Evolutionary conservation across 129 eudicot species (phyloP).

Genomic region (Erigeron canadensis): DNA sequence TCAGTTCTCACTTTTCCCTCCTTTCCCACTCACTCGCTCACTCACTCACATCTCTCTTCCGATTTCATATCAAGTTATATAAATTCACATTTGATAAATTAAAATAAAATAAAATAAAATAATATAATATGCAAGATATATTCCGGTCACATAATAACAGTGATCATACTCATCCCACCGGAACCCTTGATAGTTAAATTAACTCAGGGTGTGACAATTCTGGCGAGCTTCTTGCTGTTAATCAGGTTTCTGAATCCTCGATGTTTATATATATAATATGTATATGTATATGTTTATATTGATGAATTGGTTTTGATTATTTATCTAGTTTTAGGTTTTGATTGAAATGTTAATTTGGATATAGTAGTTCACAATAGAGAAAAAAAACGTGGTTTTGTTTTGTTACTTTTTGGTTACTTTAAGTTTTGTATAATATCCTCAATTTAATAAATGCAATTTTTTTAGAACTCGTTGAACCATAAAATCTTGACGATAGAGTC

Average conservation of each 20-base stretch:
- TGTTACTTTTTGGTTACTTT: not conserved
- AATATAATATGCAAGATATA: slow-evolving; percentile 53
- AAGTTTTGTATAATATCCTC: no score
- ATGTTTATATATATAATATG: no score
- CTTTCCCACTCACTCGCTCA: slow-evolving; percentile 33
- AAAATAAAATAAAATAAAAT: not conserved
- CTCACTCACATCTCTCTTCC: slow-evolving; percentile 13
- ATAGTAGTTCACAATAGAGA: not conserved
- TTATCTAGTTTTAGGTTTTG: slow-evolving; percentile 50
- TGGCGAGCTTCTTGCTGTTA: slow-evolving; percentile 86
- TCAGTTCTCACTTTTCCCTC: slow-evolving; percentile 34
- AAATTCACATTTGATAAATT: slow-evolving; percentile 9
- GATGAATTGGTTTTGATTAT: slow-evolving; percentile 19
- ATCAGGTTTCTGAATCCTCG: slow-evolving; percentile 61
- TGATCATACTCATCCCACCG: slow-evolving; percentile 39
- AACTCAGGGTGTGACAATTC: slow-evolving; percentile 54
- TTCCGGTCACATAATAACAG: slow-evolving; percentile 45
- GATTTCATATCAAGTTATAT: slow-evolving; percentile 7
- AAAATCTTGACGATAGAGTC: no score
- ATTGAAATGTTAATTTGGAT: slow-evolving; percentile 8
- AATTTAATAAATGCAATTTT: no score
- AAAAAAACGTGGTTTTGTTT: not conserved
- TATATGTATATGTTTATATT: slow-evolving; percentile 25
- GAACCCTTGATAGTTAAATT: slow-evolving; percentile 59
- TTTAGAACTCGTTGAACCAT: no score